A percentile compares a stretch with the other conserved stretches of the same genome.
phyloP scores from a whole-genome alignment of 2,329 filamentous ascomycete genomes.

The Aspergillus amoenus region DNA sequence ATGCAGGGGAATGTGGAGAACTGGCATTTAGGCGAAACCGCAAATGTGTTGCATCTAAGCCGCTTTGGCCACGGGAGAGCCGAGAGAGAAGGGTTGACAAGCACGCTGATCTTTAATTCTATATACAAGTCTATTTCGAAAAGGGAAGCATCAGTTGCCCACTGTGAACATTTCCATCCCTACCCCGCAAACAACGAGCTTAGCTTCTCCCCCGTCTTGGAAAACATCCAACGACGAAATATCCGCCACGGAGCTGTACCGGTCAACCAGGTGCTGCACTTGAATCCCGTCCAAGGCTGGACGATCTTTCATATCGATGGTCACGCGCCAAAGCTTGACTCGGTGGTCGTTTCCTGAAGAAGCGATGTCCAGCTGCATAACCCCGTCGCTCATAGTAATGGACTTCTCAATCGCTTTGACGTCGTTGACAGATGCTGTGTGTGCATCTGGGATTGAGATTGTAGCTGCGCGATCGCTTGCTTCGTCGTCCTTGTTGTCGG shows the following conservation, averaged over 20 bases:
- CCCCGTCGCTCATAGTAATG: slow-evolving; percentile 2
- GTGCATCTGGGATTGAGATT: slow-evolving; percentile 42
- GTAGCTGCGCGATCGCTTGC: slow-evolving; percentile 26
- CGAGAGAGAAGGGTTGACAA: too few species aligned
- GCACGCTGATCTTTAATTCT: neutral
- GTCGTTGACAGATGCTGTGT: slow-evolving; percentile 46
- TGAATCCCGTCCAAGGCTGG: slow-evolving; percentile 21
- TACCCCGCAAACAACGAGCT: slow-evolving; percentile 49
- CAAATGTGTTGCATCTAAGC: too few species aligned
- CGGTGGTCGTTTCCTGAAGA: slow-evolving; percentile 49
- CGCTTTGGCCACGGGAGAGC: too few species aligned
- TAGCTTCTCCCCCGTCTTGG: slow-evolving; percentile 14
- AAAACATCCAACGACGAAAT: slow-evolving; percentile 52
- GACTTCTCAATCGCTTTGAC: slow-evolving; percentile 31
- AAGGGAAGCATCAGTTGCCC: neutral
- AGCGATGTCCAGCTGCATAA: slow-evolving; percentile 26
- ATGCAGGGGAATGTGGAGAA: neutral
- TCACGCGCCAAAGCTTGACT: slow-evolving; percentile 45
- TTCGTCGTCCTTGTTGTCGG: slow-evolving; percentile 10
- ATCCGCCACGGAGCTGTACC: slow-evolving; percentile 55
- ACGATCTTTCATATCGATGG: slow-evolving; percentile 24
- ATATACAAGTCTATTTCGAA: slow-evolving; percentile 3
- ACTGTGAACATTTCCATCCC: slow-evolving; percentile 49
- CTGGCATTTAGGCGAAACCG: too few species aligned
- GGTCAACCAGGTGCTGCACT: slow-evolving; percentile 28